These are phyloP conservation scores for Botrytis byssoidea DNA, from an alignment of 2,329 filamentous ascomycete species.

Conservation along the genomic window DNA sequence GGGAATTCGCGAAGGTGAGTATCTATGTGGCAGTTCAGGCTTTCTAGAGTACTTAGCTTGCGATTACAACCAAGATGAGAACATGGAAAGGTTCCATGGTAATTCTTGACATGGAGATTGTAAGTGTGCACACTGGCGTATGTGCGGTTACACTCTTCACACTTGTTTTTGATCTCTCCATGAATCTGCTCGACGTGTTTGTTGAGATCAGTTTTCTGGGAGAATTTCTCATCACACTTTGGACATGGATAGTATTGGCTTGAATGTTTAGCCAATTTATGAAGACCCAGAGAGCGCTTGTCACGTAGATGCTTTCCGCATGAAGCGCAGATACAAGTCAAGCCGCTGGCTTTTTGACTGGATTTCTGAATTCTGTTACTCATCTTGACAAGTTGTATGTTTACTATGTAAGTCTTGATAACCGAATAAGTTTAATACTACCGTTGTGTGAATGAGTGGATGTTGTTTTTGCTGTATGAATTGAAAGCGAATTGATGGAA, in stretches of 20 bases:
- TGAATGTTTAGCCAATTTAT: not conserved
- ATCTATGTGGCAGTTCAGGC: not conserved
- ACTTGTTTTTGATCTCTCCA: not conserved
- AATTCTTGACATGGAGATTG: not conserved
- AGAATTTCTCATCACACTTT: not conserved
- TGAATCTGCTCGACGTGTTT: not conserved
- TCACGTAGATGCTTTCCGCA: not conserved
- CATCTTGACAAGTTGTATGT: not conserved
- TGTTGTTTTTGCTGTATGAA: not conserved
- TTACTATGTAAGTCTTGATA: not conserved
- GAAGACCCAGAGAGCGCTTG: not conserved
- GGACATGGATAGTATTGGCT: not conserved
- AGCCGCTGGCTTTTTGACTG: not conserved
- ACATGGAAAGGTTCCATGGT: not conserved
- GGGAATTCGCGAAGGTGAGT: not conserved
- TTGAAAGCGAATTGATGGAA: not conserved
- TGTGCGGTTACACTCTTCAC: not conserved
- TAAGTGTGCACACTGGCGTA: accelerated
- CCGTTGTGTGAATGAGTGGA: not conserved
- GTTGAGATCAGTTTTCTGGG: accelerated
- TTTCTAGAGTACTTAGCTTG: not conserved
- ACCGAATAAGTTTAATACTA: not conserved
- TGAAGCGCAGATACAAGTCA: not conserved
- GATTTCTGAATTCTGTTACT: not conserved
- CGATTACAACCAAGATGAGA: not conserved